These are phyloP conservation scores for Ambispora gerdemannii DNA, from an alignment of 192 early-diverging fungal species.

Conservation along the genomic window DNA sequence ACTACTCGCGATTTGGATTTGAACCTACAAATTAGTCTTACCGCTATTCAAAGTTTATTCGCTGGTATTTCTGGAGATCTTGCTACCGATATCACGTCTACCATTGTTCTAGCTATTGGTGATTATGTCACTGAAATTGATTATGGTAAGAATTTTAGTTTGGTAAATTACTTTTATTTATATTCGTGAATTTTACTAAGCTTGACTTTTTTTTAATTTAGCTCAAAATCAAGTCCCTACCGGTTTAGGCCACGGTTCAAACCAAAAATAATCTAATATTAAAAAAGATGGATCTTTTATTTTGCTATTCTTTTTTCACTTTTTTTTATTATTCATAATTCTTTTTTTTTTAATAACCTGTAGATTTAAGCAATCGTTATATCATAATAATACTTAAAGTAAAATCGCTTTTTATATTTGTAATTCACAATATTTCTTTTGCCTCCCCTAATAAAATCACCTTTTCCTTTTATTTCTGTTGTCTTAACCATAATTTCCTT, in stretches of 20 bases:
- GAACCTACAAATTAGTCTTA: background rate
- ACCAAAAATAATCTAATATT: too few relatives aligned
- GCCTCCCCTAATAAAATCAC: too few relatives aligned
- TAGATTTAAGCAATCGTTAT: too few relatives aligned
- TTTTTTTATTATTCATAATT: too few relatives aligned
- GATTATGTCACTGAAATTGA: constrained; percentile 24
- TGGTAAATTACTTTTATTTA: background rate
- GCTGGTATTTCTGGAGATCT: constrained; percentile 7
- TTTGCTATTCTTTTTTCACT: too few relatives aligned
- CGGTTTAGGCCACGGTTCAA: constrained; percentile 13
- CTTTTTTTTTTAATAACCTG: too few relatives aligned
- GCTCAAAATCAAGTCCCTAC: constrained; percentile 15
- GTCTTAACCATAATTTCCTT: too few relatives aligned
- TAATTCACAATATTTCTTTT: too few relatives aligned
- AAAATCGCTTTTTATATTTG: too few relatives aligned
- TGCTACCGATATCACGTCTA: constrained; percentile 6
- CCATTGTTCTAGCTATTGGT: constrained; percentile 15
- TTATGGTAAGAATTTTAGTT: constrained; percentile 4
- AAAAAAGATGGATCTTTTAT: too few relatives aligned
- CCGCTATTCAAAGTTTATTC: constrained; percentile 19
- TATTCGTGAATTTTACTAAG: background rate
- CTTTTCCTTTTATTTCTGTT: too few relatives aligned
- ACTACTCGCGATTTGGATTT: background rate
- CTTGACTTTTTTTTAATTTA: background rate
- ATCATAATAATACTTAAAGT: too few relatives aligned